These are phyloP conservation scores for Solanum sparsipilum DNA, from an alignment of 257 asterid genomes.

Conservation along the genomic window DNA sequence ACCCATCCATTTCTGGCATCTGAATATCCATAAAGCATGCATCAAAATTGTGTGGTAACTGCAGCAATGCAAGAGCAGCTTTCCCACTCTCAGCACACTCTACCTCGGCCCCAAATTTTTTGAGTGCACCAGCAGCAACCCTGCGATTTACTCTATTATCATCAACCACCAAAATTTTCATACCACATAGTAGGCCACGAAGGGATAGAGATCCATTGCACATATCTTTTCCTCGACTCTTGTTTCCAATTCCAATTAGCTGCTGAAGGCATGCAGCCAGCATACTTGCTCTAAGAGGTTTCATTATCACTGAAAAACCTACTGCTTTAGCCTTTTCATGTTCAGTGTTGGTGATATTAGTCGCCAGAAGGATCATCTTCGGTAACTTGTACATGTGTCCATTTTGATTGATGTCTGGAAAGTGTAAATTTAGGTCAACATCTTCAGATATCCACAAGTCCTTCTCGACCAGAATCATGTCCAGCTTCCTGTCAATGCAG, in stretches of 20 bases:
- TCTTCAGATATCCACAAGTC: conserved; percentile 71
- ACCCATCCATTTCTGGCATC: conserved; percentile 99
- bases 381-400: conserved; percentile 42
- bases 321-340: conserved; percentile 57
- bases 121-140: conserved; percentile 92
- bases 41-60: conserved; percentile 65
- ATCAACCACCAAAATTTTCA: conserved; percentile 82
- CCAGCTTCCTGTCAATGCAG: conserved; percentile 55
- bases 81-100: conserved; percentile 78
- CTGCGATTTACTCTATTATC: conserved; percentile 76
- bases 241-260: conserved; percentile 47
- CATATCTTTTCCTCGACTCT: conserved; percentile 27
- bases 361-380: conserved; percentile 76
- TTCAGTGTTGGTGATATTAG: conserved; percentile 43
- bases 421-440: conserved; percentile 10
- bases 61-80: conserved; percentile 66
- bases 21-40: conserved; percentile 99
- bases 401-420: conserved; percentile 40
- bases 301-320: conserved; percentile 76
- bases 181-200: conserved; percentile 56
- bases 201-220: conserved; percentile 29
- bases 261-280: conserved; percentile 80
- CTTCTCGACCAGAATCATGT: conserved; percentile 67
- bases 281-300: conserved; percentile 84
- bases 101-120: conserved; percentile 76